Evolutionary conservation across 495 filamentous ascomycete species (phyloP).

Genomic region (Aspergillus sclerotioniger): DNA sequence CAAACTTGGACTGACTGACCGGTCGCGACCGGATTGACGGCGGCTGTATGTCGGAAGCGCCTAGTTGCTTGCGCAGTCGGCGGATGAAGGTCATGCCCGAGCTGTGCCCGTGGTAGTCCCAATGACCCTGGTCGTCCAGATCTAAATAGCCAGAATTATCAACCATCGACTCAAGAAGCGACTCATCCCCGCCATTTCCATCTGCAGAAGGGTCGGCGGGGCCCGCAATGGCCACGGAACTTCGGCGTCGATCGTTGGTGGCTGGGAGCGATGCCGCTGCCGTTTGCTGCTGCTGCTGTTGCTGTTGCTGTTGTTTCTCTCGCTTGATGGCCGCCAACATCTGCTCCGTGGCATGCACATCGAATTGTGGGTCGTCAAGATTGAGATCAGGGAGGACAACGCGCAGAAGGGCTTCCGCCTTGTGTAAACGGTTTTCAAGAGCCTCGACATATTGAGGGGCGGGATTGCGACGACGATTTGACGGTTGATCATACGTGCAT

Average conservation of each 20-base stretch:
- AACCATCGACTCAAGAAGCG: constrained; percentile 91
- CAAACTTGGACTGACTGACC: constrained; percentile 52
- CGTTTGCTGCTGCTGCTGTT: constrained; percentile 3
- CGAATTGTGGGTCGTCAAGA: constrained; percentile 77
- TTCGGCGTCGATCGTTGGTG: constrained; percentile 12
- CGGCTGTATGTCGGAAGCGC: constrained; percentile 55
- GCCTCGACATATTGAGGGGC: constrained; percentile 94
- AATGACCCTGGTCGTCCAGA: constrained; percentile 85
- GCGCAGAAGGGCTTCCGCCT: constrained; percentile 76
- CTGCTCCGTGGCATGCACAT: constrained; percentile 60
- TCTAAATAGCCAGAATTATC: constrained; percentile 85
- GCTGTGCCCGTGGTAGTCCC: constrained; percentile 93
- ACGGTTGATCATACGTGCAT: constrained; percentile 97
- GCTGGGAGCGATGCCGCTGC: constrained; percentile 3
- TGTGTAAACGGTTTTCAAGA: constrained; percentile 77
- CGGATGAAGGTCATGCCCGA: constrained; percentile 86
- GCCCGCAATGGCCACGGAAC: constrained; percentile 12
- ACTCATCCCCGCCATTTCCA: constrained; percentile 55
- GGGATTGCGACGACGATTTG: constrained; percentile 90
- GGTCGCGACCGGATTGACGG: constrained; percentile 32
- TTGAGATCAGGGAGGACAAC: constrained; percentile 83
- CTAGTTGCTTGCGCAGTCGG: constrained; percentile 81
- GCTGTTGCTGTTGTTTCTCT: constrained; percentile 19
- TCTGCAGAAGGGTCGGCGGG: constrained; percentile 24
- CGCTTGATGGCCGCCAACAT: constrained; percentile 30